Conservation (phyloP, 768 basidiomycete species). For the Mycena sanguinolenta region DNA sequence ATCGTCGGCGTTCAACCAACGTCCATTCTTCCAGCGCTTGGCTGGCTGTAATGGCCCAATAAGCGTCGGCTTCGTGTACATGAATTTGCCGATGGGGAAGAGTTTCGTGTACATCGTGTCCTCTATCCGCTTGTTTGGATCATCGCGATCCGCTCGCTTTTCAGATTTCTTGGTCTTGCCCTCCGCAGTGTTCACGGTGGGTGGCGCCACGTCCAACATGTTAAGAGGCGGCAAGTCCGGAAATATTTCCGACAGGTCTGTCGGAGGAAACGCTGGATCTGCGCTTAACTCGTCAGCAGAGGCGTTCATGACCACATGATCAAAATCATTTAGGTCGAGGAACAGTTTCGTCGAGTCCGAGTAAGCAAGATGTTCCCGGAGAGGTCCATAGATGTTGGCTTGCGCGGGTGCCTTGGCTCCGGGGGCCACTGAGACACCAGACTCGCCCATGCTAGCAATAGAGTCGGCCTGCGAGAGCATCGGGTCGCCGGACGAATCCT, state of each 20-base stretch:
- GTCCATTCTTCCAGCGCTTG: constrained; percentile 75
- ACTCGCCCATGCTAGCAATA: constrained; percentile 44
- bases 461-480: constrained; percentile 60
- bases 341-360: constrained; percentile 68
- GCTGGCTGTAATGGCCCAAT: constrained; percentile 88
- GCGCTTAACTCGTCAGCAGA: constrained; percentile 44
- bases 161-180: constrained; percentile 68
- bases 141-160: constrained; percentile 74
- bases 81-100: constrained; percentile 80
- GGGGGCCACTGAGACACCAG: constrained; percentile 37
- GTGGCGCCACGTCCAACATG: constrained; percentile 63
- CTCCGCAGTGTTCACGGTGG: constrained; percentile 45
- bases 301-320: constrained; percentile 41
- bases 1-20: constrained; percentile 77
- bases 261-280: constrained; percentile 47
- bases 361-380: constrained; percentile 76
- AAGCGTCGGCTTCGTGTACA: constrained; percentile 86
- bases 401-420: constrained; percentile 56
- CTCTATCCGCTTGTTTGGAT: constrained; percentile 82
- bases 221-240: constrained; percentile 82
- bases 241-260: constrained; percentile 79
- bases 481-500: constrained; percentile 69
- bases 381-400: constrained; percentile 62
- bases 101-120: constrained; percentile 84
- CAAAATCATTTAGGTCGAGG: constrained; percentile 59